Evolutionary conservation across 192 early-diverging fungal species (phyloP).

Genomic region (Linnemannia elongata): DNA sequence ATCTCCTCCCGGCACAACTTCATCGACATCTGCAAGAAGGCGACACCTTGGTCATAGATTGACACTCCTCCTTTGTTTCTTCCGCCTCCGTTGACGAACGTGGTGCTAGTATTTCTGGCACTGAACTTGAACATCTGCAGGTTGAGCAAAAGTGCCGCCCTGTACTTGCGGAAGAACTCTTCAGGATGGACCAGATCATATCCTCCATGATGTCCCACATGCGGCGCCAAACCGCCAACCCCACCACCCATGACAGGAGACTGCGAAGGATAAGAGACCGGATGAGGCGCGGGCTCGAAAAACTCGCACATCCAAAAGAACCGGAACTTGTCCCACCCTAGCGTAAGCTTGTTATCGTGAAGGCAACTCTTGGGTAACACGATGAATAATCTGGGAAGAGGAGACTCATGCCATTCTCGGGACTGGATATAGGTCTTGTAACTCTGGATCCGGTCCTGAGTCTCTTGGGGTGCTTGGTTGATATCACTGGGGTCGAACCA

Average conservation of each 20-base stretch:
- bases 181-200: neutral
- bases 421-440: neutral
- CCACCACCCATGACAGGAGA: neutral
- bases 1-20: neutral
- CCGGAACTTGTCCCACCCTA: neutral
- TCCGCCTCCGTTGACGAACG: neutral
- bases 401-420: neutral
- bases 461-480: neutral
- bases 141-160: neutral
- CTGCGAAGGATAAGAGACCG: neutral
- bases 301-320: slow-evolving; percentile 6
- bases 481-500: neutral
- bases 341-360: neutral
- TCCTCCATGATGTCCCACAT: neutral
- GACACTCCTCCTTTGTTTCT: neutral
- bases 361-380: neutral
- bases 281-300: neutral
- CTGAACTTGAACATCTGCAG: neutral
- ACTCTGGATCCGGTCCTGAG: neutral
- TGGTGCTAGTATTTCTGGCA: neutral
- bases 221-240: neutral
- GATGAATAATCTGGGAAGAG: neutral
- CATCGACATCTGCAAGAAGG: neutral
- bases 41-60: neutral
- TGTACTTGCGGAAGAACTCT: neutral